Evolutionary conservation across 768 basidiomycete species (phyloP).

Genomic region (Lactifluus hygrophoroides): DNA sequence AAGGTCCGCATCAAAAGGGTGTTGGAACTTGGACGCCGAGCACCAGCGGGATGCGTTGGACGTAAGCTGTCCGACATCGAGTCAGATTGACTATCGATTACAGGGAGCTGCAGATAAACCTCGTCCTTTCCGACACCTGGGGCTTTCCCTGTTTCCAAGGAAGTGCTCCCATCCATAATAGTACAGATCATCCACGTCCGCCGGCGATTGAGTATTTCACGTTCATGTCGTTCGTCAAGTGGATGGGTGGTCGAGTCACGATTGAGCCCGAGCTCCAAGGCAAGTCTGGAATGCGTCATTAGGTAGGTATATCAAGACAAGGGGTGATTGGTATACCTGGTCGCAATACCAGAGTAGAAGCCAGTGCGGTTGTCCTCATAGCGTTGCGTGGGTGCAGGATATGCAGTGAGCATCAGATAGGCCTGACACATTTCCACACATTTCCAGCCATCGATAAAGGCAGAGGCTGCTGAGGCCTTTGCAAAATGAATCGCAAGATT

Average conservation of each 20-base stretch:
- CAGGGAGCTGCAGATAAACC: slow-evolving; percentile 26
- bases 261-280: slow-evolving; percentile 61
- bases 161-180: slow-evolving; percentile 64
- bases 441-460: slow-evolving; percentile 51
- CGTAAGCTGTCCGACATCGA: slow-evolving; percentile 33
- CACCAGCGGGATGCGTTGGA: slow-evolving; percentile 23
- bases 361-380: slow-evolving; percentile 69
- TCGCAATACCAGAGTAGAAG: slow-evolving; percentile 64
- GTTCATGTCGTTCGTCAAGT: slow-evolving; percentile 44
- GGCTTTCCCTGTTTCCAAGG: slow-evolving; percentile 69
- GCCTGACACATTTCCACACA: slow-evolving; percentile 77
- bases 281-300: slow-evolving; percentile 39
- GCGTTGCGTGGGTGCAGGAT: slow-evolving; percentile 50
- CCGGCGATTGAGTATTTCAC: slow-evolving; percentile 61
- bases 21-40: slow-evolving; percentile 24
- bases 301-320: background rate
- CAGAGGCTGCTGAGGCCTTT: slow-evolving; percentile 48
- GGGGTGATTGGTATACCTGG: slow-evolving; percentile 34
- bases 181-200: slow-evolving; percentile 72
- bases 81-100: slow-evolving; percentile 10
- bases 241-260: slow-evolving; percentile 37
- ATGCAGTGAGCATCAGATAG: slow-evolving; percentile 57
- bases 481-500: slow-evolving; percentile 53
- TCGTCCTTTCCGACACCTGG: slow-evolving; percentile 60
- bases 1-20: slow-evolving; percentile 25